Conservation (phyloP, 1,284 basidiomycete genomes). For the Mycosarcoma maydis region DNA sequence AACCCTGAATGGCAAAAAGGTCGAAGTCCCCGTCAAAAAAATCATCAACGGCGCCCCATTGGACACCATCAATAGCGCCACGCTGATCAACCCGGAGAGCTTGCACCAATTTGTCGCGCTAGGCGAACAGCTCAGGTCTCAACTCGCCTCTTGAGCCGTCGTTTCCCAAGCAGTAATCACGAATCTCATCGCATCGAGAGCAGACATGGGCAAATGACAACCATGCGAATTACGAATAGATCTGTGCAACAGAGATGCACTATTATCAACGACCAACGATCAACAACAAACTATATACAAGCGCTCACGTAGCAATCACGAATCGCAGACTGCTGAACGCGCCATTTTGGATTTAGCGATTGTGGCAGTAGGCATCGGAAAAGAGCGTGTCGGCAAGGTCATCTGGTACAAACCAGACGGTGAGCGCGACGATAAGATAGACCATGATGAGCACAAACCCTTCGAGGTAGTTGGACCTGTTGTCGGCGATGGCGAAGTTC, state of each 20-base stretch:
- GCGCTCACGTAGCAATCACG: no score
- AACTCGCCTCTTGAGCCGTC: conserved; percentile 59
- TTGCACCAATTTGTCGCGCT: conserved; percentile 75
- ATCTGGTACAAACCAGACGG: conserved; percentile 53
- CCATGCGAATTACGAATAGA: background rate
- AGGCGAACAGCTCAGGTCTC: conserved; percentile 71
- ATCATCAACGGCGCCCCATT: conserved; percentile 81
- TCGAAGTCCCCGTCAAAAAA: conserved; percentile 85
- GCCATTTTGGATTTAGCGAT: no score
- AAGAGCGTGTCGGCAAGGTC: conserved; percentile 37
- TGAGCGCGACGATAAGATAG: conserved; percentile 49
- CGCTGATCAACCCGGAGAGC: conserved; percentile 80
- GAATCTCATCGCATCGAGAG: no score
- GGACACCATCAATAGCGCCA: conserved; percentile 78
- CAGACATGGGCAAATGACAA: no score
- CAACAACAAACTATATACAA: no score
- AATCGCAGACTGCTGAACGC: no score
- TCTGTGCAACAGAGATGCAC: no score
- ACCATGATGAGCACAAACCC: conserved; percentile 59
- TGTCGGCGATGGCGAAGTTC: conserved; percentile 58
- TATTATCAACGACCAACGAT: no score
- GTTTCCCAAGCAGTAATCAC: no score
- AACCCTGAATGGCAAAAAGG: conserved; percentile 85
- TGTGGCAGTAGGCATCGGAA: conserved; percentile 28
- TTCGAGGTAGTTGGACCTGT: conserved; percentile 54